Base-by-base conservation (phyloP, 1,139 yeast species). In the Magnusiomyces suaveolens region DNA sequence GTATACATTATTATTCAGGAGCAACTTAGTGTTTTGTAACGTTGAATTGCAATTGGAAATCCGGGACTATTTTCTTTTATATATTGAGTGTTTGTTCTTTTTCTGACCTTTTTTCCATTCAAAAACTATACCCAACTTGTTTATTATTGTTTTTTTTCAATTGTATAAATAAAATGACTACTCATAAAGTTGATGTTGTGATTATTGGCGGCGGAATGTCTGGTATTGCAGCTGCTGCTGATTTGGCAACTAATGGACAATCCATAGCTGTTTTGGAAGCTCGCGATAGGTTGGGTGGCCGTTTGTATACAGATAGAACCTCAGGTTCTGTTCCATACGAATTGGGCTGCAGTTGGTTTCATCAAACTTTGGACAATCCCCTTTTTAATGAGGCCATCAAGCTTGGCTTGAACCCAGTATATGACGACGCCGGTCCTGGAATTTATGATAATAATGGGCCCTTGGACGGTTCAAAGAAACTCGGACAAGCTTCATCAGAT, bases 281-380 rank as follows among this genome's bases (percentile, higher is more conserved):
- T 0, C 71, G 82, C 59, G 72, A 73, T 52, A 66, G 86, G 38
- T 61, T 80, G 1, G 89, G 89, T 4, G 89, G 89, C 49, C 61
- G 72, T 21, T 56, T 68, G 32, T 62, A 54, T 55, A 59, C 70
- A 4, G 64, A 60, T 52, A 54, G 64, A 46, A 53, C 57, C 53
- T 59, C 63, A 8, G 66, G 65, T 2, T 33, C 58, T 24, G 60
- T 59, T 2, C 67, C 63, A 24, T 62, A 63, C 50, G 96, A 88
- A 67, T 61, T 87, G 23, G 96, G 96, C 0, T 95, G 94, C 1
- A 79, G 88, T 12, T 88, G 96, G 96, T 86, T 85, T 63, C 96
- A 88, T 64, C 96, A 87, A 64, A 79, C 87, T 0, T 71, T 87
- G 53, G 77, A 80, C 55, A 88, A 88, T 63, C 75, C 76, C 3